Evolutionary conservation across 2,329 filamentous ascomycete genomes (phyloP).

Genomic region (Clarireedia paspali): DNA sequence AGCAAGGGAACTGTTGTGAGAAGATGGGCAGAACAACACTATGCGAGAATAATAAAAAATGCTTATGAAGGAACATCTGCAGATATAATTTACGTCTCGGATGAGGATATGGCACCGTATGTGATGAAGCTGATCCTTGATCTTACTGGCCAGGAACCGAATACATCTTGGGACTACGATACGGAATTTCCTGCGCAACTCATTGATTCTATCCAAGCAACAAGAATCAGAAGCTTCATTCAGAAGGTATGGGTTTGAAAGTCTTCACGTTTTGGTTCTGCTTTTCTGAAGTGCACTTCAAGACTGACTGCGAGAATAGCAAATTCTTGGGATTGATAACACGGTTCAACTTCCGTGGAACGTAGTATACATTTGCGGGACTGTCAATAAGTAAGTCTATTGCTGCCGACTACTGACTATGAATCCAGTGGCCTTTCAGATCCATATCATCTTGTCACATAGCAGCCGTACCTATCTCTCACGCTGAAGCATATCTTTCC

Average conservation of each 20-base stretch:
- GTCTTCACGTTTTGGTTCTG: background rate
- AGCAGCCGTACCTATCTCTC: too few species aligned
- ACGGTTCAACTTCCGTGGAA: constrained; percentile 41
- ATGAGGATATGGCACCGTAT: background rate
- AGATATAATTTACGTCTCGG: background rate
- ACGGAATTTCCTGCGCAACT: constrained; percentile 49
- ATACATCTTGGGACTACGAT: constrained; percentile 28
- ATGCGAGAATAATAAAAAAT: background rate
- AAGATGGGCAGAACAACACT: background rate
- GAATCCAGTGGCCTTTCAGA: too few species aligned
- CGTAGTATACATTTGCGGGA: constrained; percentile 52
- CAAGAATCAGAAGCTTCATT: constrained; percentile 15
- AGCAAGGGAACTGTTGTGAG: constrained; percentile 50
- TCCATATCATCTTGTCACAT: too few species aligned
- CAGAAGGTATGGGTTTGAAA: constrained; percentile 8
- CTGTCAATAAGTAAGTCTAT: constrained; percentile 30
- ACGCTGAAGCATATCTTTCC: too few species aligned
- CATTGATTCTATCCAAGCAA: constrained; percentile 42
- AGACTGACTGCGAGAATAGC: background rate
- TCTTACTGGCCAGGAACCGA: constrained; percentile 25
- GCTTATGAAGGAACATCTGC: background rate
- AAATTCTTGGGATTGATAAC: background rate
- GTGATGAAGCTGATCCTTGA: constrained; percentile 31
- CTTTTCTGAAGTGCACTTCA: background rate
- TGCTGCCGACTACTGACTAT: background rate